These are phyloP conservation scores for Eimeria sp. DNA, from an alignment of 169 alveolate genomes.

Conservation along the genomic window DNA sequence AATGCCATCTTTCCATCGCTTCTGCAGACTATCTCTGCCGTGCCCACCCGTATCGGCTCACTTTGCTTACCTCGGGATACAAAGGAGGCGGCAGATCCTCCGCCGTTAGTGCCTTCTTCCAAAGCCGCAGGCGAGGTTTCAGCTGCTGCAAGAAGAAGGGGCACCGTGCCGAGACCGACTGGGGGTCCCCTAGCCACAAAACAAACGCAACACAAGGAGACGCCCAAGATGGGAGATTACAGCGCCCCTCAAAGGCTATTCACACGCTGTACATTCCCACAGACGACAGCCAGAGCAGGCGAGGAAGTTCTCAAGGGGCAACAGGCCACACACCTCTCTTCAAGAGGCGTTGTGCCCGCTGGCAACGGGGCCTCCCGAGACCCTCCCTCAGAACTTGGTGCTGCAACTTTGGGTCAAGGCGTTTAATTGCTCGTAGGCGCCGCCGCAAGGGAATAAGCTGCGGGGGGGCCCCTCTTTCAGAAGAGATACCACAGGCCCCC, in stretches of 20 bases:
- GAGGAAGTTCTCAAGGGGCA: not conserved
- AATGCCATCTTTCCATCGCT: not conserved
- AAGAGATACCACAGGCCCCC: not conserved
- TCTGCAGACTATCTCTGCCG: not conserved
- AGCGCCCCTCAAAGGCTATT: not conserved
- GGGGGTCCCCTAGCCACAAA: conserved; percentile 26
- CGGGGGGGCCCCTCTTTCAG: not conserved
- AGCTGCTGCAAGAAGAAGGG: conserved; percentile 75
- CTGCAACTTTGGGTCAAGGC: conserved; percentile 6
- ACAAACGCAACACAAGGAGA: not conserved
- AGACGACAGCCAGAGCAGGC: not conserved
- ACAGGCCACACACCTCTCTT: conserved; percentile 12
- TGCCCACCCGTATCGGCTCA: not conserved
- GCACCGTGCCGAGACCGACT: conserved; percentile 73
- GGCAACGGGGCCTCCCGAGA: conserved; percentile 69
- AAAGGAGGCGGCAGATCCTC: conserved; percentile 80
- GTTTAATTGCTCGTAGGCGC: conserved; percentile 33
- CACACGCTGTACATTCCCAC: not conserved
- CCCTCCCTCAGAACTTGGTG: conserved; percentile 8
- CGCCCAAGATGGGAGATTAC: not conserved
- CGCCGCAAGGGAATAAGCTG: conserved; percentile 22
- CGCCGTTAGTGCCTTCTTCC: conserved; percentile 68
- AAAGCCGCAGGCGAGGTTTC: conserved; percentile 70
- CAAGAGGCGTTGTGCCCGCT: conserved; percentile 57
- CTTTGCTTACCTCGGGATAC: conserved; percentile 60